Percentiles rank a stretch among this genome's conserved stretches.
phyloP scores from a whole-genome alignment of 306 rosid genomes.

The Arachis hypogaea region DNA sequence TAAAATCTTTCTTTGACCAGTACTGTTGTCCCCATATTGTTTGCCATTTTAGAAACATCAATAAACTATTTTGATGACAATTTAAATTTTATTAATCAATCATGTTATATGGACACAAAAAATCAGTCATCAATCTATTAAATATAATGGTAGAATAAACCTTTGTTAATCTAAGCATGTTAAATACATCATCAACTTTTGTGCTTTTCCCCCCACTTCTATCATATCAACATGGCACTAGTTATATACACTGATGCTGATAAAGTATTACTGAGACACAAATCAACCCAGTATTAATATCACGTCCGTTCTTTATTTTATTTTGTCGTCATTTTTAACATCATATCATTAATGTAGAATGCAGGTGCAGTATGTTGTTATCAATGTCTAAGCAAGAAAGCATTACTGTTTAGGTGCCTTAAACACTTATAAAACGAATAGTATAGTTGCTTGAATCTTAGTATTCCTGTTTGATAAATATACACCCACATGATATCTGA shows the following conservation, averaged over 20 bases:
- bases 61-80: too few relatives aligned
- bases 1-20: slow-evolving; percentile 35
- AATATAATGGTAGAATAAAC: too few relatives aligned
- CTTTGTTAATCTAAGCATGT: not conserved
- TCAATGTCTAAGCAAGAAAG: not conserved
- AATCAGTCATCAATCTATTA: too few relatives aligned
- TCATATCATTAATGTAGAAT: not conserved
- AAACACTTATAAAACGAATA: not conserved
- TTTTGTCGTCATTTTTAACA: not conserved
- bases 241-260: not conserved
- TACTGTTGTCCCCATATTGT: slow-evolving; percentile 43
- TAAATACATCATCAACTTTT: not conserved
- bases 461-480: too few relatives aligned
- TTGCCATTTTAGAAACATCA: not conserved
- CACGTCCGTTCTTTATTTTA: not conserved
- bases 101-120: too few relatives aligned
- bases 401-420: not conserved
- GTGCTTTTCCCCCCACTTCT: not conserved
- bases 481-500: too few relatives aligned
- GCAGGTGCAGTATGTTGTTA: not conserved
- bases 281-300: not conserved
- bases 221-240: too few relatives aligned
- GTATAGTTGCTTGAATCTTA: not conserved
- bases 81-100: too few relatives aligned
- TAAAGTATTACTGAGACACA: not conserved